Base-by-base conservation (phyloP, 495 filamentous ascomycete species). In the Penicillium pulvis region DNA sequence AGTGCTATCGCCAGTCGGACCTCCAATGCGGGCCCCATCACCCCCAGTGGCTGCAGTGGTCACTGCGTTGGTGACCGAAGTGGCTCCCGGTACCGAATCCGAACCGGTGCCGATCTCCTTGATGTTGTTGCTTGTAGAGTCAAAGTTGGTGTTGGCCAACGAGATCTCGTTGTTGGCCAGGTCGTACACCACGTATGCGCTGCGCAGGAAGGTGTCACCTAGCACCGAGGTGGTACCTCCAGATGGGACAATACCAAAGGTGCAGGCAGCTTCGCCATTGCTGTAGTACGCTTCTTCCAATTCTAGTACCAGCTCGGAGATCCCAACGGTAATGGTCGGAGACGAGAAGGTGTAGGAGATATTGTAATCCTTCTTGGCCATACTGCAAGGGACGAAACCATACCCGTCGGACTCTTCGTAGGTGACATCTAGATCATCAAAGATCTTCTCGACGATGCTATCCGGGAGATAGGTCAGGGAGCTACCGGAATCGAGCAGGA, bases 181-280 rank as follows among this genome's bases (percentile, higher is more conserved):
- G 64, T 97, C 93, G 66, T 92, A 97, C 0, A 98, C 93, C 28
- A 97, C 86, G 65, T 97, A 98, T 0, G 93, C 92, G 35, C 87
- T 90, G 55, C 94, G 84, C 16, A 98, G 79, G 76, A 97, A 98
- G 0, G 93, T 97, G 69, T 98, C 93, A 12, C 93, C 93, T 33
- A 98, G 75, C 5, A 96, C 87, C 39, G 81, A 76, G 4, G 84
- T 86, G 45, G 82, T 83, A n/a, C 74, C 64, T 1, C 84, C 87
- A 6, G 90, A 84, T 12, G 90, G 87, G 8, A 81, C 80, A 69
- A 97, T 88, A 47, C 92, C 91, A 62, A 93, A 92, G 24, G 88
- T 75, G 62, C 90, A 93, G 31, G 86, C 80, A 0, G 74, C 62
- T 12, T 76, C 76, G 26, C 86, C 88, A 68, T 92, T 83, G 16